Percentiles rank a stretch among this genome's conserved stretches.
Conservation (phyloP, 129 eudicot genomes). For the Flaveria ramosissima region DNA sequence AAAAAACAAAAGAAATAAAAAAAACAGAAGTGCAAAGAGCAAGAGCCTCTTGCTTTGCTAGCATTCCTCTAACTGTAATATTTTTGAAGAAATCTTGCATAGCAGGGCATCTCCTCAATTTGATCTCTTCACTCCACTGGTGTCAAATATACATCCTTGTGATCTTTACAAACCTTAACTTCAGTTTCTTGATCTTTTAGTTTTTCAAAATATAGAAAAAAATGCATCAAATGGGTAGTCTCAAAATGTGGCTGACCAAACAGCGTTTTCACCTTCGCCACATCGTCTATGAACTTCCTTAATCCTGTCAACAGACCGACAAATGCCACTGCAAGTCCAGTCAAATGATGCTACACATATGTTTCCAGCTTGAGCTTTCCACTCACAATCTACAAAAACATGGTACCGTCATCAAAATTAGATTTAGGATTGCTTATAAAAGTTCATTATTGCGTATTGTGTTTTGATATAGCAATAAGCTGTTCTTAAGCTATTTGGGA, state of each 20-base stretch:
- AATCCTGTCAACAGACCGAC: slow-evolving; percentile 77
- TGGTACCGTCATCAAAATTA: neutral
- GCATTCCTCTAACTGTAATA: slow-evolving; percentile 43
- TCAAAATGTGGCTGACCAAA: slow-evolving; percentile 73
- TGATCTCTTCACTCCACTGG: slow-evolving; percentile 37
- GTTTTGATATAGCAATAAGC: too few relatives aligned
- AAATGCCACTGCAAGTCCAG: slow-evolving; percentile 86
- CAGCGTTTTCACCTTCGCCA: slow-evolving; percentile 76
- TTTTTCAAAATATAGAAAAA: slow-evolving; percentile 46
- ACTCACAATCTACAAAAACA: slow-evolving; percentile 63
- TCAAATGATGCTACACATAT: slow-evolving; percentile 83
- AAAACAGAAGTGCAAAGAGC: slow-evolving; percentile 45
- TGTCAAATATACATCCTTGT: slow-evolving; percentile 37
- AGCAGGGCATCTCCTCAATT: slow-evolving; percentile 60
- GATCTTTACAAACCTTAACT: slow-evolving; percentile 36
- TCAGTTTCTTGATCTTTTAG: slow-evolving; percentile 19
- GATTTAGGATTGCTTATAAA: too few relatives aligned
- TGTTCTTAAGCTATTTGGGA: neutral
- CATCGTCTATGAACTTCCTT: slow-evolving; percentile 81
- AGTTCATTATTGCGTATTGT: too few relatives aligned
- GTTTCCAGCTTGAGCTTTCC: slow-evolving; percentile 95
- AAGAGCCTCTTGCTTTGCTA: slow-evolving; percentile 56
- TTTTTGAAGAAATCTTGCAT: slow-evolving; percentile 40
- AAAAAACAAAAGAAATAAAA: slow-evolving; percentile 28
- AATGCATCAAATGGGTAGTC: neutral